Evolutionary conservation across 495 filamentous ascomycete genomes (phyloP).

Genomic region (Talaromyces trachyspermus): DNA sequence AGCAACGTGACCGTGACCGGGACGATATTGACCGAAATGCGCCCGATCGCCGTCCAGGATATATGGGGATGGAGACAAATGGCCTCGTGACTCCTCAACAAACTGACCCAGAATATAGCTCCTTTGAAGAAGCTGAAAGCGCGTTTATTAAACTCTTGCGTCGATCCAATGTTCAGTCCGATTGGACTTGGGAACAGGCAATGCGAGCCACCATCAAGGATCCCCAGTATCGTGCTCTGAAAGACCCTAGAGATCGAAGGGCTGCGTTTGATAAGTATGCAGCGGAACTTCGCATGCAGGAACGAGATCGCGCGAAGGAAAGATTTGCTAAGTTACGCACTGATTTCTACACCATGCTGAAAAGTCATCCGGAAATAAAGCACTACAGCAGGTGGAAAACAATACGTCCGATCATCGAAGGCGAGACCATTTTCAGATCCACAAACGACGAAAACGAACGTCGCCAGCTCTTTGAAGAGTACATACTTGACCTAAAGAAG

Average conservation of each 20-base stretch:
- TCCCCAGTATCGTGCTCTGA: slow-evolving; percentile 86
- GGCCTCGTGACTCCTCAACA: slow-evolving; percentile 54
- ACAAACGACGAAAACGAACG: slow-evolving; percentile 84
- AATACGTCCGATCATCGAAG: slow-evolving; percentile 87
- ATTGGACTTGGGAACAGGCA: slow-evolving; percentile 89
- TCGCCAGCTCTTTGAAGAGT: slow-evolving; percentile 90
- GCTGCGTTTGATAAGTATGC: slow-evolving; percentile 93
- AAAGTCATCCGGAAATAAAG: slow-evolving; percentile 94
- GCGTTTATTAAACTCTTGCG: slow-evolving; percentile 90
- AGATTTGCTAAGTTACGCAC: slow-evolving; percentile 85
- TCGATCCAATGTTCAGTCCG: slow-evolving; percentile 73
- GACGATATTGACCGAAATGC: slow-evolving; percentile 53
- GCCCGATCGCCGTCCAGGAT: slow-evolving; percentile 61
- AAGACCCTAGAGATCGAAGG: slow-evolving; percentile 88
- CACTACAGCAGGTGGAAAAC: slow-evolving; percentile 98
- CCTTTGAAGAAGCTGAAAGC: slow-evolving; percentile 83
- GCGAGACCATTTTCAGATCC: slow-evolving; percentile 89
- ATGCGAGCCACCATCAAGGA: slow-evolving; percentile 88
- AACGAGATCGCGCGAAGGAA: slow-evolving; percentile 93
- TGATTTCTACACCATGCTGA: slow-evolving; percentile 94
- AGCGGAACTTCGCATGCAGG: slow-evolving; percentile 80
- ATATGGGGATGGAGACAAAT: slow-evolving; percentile 46
- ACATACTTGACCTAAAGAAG: slow-evolving; percentile 77
- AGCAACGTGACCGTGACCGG: slow-evolving; percentile 39
- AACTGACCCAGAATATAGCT: slow-evolving; percentile 76